Conservation (phyloP, 2,329 filamentous ascomycete species). For the Arthroderma sp. region DNA sequence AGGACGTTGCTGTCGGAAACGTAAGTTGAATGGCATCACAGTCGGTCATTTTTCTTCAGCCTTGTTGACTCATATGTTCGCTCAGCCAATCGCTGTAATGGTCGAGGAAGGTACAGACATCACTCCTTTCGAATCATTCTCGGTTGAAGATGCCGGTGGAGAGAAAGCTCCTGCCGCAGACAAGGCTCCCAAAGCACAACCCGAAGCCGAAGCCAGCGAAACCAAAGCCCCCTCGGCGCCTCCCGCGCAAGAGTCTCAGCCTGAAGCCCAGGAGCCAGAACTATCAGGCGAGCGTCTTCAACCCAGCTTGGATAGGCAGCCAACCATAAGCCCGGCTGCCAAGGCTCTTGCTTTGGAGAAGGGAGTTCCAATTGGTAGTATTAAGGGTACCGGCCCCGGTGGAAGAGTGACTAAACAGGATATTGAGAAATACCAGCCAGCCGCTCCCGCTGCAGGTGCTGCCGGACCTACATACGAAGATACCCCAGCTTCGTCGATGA, state of each 20-base stretch:
- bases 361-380: constrained; percentile 57
- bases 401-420: constrained; percentile 86
- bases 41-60: no score
- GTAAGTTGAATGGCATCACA: constrained; percentile 46
- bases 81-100: constrained; percentile 84
- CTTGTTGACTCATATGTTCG: not conserved
- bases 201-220: constrained; percentile 34
- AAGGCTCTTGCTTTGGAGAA: constrained; percentile 77
- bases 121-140: constrained; percentile 77
- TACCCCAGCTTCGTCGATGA: constrained; percentile 76
- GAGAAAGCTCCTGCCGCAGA: constrained; percentile 54
- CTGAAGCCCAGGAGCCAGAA: constrained; percentile 42
- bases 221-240: constrained; percentile 44
- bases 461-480: constrained; percentile 65
- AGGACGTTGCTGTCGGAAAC: constrained; percentile 86
- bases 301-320: constrained; percentile 69
- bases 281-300: constrained; percentile 65
- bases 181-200: constrained; percentile 50
- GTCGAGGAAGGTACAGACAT: constrained; percentile 85
- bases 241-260: constrained; percentile 45
- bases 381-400: constrained; percentile 78
- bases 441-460: constrained; percentile 36
- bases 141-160: constrained; percentile 78
- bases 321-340: constrained; percentile 57
- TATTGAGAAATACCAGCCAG: constrained; percentile 69